phyloP scores from a whole-genome alignment of 805 yeast genomes.

The Nakazawaea pomicola region DNA sequence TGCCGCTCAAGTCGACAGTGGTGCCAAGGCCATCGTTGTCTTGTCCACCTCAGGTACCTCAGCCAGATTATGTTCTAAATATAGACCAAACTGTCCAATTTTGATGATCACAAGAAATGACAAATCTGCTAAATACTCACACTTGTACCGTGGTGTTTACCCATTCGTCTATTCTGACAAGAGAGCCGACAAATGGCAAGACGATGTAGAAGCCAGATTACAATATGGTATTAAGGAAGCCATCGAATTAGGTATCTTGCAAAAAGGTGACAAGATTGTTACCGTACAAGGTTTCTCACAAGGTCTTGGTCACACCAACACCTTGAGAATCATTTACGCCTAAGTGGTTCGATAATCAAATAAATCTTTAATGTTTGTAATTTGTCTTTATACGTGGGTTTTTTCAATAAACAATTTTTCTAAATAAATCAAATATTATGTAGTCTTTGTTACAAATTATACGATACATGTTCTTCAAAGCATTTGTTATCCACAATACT shows the following conservation, averaged over 20 bases:
- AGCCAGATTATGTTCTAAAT: conserved; percentile 94
- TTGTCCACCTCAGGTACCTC: conserved; percentile 93
- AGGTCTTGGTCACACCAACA: conserved; percentile 98
- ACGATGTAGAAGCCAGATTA: conserved; percentile 93
- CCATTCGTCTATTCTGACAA: conserved; percentile 80
- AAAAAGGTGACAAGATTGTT: conserved; percentile 83
- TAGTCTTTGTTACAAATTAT: not conserved
- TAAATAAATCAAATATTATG: not conserved
- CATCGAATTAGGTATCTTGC: conserved; percentile 75
- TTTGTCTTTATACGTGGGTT: no score
- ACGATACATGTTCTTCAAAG: not conserved
- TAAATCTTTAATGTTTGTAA: no score
- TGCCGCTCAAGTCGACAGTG: conserved; percentile 92
- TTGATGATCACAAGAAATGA: conserved; percentile 97
- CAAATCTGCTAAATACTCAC: conserved; percentile 90
- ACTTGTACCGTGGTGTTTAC: conserved; percentile 97
- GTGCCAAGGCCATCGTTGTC: conserved; percentile 94
- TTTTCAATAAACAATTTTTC: not conserved
- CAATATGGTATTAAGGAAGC: conserved; percentile 91
- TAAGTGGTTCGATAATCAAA: no score
- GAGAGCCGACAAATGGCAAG: conserved; percentile 81
- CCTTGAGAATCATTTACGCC: conserved; percentile 86
- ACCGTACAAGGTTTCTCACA: conserved; percentile 99
- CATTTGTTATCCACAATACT: conserved; percentile 1
- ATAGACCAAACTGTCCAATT: conserved; percentile 96